Evolutionary conservation across 1,284 basidiomycete genomes (phyloP).

Genomic region (Moniliella sp.): DNA sequence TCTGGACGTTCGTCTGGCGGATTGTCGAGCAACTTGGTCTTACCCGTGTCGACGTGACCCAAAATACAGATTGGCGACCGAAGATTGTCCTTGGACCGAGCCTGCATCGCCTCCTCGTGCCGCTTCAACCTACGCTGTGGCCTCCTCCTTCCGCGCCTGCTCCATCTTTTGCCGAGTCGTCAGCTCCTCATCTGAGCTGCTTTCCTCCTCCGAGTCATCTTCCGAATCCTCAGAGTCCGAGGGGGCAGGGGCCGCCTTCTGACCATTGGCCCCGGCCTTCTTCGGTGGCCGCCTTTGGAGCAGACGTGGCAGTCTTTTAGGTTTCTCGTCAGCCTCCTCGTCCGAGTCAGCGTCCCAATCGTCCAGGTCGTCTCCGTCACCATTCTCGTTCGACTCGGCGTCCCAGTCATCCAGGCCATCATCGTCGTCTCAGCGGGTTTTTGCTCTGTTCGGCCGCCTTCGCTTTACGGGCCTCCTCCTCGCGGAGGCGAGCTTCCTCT

Average conservation of each 20-base stretch:
- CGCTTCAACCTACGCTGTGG: constrained; percentile 57
- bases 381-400: constrained; percentile 46
- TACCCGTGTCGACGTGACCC: constrained; percentile 97
- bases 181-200: constrained; percentile 33
- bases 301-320: too few species aligned
- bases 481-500: too few species aligned
- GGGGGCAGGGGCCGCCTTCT: constrained; percentile 42
- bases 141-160: constrained; percentile 61
- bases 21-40: constrained; percentile 93
- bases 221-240: constrained; percentile 41
- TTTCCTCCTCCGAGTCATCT: too few species aligned
- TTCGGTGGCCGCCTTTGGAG: too few species aligned
- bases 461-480: too few species aligned
- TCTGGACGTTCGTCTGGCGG: too few species aligned
- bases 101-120: constrained; percentile 65
- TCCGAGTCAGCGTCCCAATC: too few species aligned
- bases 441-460: constrained; percentile 29
- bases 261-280: not conserved
- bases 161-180: constrained; percentile 43
- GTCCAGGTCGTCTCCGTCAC: too few species aligned
- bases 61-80: constrained; percentile 95
- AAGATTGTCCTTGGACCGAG: constrained; percentile 66
- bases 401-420: constrained; percentile 67
- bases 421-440: too few species aligned
- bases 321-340: too few species aligned